Percentiles rank a stretch among this genome's conserved stretches.
Conservation (phyloP, 768 basidiomycete genomes). For the Gymnopilus dilepis region DNA sequence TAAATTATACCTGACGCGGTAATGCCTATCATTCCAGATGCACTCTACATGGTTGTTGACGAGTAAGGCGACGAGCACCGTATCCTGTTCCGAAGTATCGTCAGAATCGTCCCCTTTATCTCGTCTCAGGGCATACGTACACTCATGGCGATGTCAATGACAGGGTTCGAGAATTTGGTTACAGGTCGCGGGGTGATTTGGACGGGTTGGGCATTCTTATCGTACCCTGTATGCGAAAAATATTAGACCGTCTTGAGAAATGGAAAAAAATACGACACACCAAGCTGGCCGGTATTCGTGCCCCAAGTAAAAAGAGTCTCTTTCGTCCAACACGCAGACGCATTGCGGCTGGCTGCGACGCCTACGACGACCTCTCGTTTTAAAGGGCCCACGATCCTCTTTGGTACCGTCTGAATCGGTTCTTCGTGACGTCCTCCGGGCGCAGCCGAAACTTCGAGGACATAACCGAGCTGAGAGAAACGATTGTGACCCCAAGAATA, state of each 20-base stretch:
- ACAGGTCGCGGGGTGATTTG: constrained; percentile 83
- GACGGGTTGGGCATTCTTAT: constrained; percentile 71
- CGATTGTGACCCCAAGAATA: constrained; percentile 92
- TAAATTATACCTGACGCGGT: constrained; percentile 69
- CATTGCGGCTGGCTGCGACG: constrained; percentile 84
- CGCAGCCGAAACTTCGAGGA: constrained; percentile 58
- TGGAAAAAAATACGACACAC: constrained; percentile 43
- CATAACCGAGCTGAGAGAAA: constrained; percentile 88
- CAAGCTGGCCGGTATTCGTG: constrained; percentile 90
- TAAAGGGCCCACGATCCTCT: constrained; percentile 74
- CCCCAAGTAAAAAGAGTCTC: constrained; percentile 87
- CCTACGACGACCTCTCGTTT: constrained; percentile 82
- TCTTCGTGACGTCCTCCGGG: constrained; percentile 61
- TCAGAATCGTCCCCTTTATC: background rate
- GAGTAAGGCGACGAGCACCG: constrained; percentile 81
- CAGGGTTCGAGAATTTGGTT: constrained; percentile 72
- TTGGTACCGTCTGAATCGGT: constrained; percentile 75
- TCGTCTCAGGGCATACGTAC: constrained; percentile 45
- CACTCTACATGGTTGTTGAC: constrained; percentile 83
- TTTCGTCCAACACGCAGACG: constrained; percentile 89
- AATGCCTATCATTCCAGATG: constrained; percentile 75
- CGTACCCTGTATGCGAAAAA: constrained; percentile 62
- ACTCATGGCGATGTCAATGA: constrained; percentile 75
- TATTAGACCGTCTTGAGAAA: background rate
- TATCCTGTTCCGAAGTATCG: constrained; percentile 58